A percentile compares a stretch with the other conserved stretches of the same genome.
Conservation (phyloP, 768 basidiomycete genomes). For the Cystofilobasidium ferigula region DNA sequence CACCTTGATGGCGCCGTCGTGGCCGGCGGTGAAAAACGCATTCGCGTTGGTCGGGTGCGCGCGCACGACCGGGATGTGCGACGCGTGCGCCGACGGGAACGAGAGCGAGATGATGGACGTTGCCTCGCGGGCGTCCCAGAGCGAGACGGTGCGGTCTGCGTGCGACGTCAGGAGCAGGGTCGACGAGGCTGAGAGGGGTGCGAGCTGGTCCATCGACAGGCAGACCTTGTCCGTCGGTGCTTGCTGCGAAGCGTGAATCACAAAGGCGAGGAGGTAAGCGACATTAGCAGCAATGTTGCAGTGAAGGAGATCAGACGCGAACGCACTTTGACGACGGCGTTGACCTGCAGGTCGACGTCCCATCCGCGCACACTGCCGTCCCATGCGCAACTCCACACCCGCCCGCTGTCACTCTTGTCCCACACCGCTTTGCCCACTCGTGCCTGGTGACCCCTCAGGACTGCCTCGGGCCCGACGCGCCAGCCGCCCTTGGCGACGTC, state of each 20-base stretch:
- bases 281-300: not conserved
- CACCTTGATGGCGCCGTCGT: constrained; percentile 63
- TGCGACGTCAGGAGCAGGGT: constrained; percentile 49
- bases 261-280: not conserved
- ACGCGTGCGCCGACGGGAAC: constrained; percentile 42
- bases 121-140: constrained; percentile 55
- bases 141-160: constrained; percentile 60
- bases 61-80: constrained; percentile 56
- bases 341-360: constrained; percentile 62
- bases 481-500: constrained; percentile 33
- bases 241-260: constrained; percentile 30
- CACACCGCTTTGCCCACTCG: constrained; percentile 67
- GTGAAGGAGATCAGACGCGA: not conserved
- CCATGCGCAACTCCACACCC: constrained; percentile 55
- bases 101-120: constrained; percentile 38
- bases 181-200: constrained; percentile 41
- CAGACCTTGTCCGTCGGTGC: constrained; percentile 39
- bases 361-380: constrained; percentile 82
- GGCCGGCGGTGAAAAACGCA: constrained; percentile 60
- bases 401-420: constrained; percentile 31
- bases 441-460: constrained; percentile 72
- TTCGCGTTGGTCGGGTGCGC: constrained; percentile 42
- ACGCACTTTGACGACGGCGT: constrained; percentile 38
- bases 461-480: constrained; percentile 50
- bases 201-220: constrained; percentile 40